Evolutionary conservation across 441 rosid genomes (phyloP).

Genomic region (Eutrema salsugineum): DNA sequence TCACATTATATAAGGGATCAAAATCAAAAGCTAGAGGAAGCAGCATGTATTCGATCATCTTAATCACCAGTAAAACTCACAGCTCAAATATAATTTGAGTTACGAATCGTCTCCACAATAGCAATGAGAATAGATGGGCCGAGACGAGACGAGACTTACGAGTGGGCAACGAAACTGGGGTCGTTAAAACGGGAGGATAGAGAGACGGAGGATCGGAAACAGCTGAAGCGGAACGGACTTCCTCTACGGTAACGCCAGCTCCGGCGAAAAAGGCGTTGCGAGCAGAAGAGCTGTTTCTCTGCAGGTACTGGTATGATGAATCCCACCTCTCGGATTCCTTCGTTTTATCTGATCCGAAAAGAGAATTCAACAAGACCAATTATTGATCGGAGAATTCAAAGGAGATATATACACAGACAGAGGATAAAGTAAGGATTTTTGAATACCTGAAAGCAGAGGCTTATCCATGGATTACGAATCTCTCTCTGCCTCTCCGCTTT

Average conservation of each 20-base stretch:
- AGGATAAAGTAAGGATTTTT: no score
- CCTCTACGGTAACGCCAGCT: slow-evolving; percentile 77
- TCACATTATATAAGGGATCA: not conserved
- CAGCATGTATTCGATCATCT: not conserved
- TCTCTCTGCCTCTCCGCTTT: not conserved
- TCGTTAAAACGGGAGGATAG: slow-evolving; percentile 65
- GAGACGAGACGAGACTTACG: slow-evolving; percentile 31
- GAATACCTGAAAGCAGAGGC: slow-evolving; percentile 79
- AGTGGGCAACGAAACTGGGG: slow-evolving; percentile 63
- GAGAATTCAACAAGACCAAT: not conserved
- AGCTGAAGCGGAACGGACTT: slow-evolving; percentile 75
- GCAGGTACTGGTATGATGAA: slow-evolving; percentile 75
- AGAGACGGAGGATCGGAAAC: slow-evolving; percentile 61
- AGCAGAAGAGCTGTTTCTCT: slow-evolving; percentile 58
- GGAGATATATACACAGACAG: not conserved
- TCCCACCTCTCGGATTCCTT: slow-evolving; percentile 57
- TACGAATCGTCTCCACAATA: not conserved
- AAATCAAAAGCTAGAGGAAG: not conserved
- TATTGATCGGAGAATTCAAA: not conserved
- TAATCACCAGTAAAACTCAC: not conserved
- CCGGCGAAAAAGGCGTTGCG: slow-evolving; percentile 66
- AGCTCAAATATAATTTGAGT: not conserved
- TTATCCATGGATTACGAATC: slow-evolving; percentile 56
- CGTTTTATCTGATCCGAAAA: slow-evolving; percentile 33
- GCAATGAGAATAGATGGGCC: not conserved